Base-by-base conservation (phyloP, 768 basidiomycete species). In the Boletus vermiculosoides region DNA sequence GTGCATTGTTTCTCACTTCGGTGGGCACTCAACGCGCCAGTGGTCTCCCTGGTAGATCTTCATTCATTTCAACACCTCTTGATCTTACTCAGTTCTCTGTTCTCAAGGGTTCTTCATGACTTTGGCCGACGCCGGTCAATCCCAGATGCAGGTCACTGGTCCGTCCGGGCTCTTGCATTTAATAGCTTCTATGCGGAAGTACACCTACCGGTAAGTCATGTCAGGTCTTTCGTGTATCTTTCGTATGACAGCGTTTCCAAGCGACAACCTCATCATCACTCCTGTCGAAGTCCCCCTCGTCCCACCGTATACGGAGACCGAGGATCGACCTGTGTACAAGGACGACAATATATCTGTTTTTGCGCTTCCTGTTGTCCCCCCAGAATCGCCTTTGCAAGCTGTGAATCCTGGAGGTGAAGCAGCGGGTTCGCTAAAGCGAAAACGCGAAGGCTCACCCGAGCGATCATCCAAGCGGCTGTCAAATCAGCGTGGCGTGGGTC, bases 91-190 rank as follows among this genome's bases (percentile, higher is more conserved):
- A 45, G 12, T 12, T 3, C 2, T 42, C 5, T 20, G 4, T 31
- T 53, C 30, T 30, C 18, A 61, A 90, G 93, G 92, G 0, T 67
- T 92, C 11, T 56, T 92, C 22, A 90, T 95, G 90, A 83, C 84
- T 2, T 76, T 88, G 55, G 90, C 90, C 16, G 94, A 96, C 73
- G 80, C 80, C 1, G 80, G 82, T 0, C 78, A 85, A 33, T 70
- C 77, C 18, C 74, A 78, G 41, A 60, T 96, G 36, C 73, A 82
- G 45, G 63, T 96, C 22, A 73, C 83, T 22, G 94, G 93, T 4
- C 94, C 94, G 3, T 77, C 77, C 13, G 92, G 90, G 33, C 69
- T 88, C n/a, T 65, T 78, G 16, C 90, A 94, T 68, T 78, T 79
- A 55, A 64, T 94, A 37, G 87, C 90, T 18, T 79, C 86, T 3